These are phyloP conservation scores for Albifimbria verrucaria DNA, from an alignment of 2,329 filamentous ascomycete species.

Conservation along the genomic window DNA sequence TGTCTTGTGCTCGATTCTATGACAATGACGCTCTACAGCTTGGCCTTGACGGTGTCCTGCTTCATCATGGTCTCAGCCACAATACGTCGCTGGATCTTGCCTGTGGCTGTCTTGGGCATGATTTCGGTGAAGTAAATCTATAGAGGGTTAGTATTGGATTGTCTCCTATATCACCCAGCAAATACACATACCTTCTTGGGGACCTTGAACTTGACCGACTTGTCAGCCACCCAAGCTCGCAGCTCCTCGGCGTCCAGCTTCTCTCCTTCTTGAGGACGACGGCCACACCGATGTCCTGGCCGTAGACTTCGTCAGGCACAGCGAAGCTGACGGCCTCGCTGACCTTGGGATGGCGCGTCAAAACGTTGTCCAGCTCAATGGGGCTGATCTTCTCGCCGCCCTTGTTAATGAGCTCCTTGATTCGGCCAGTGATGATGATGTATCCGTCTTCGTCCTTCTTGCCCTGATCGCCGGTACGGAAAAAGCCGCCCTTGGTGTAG, in stretches of 20 bases:
- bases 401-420: slow-evolving; percentile 92
- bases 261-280: slow-evolving; percentile 66
- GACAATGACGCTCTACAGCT: slow-evolving; percentile 39
- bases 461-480: slow-evolving; percentile 85
- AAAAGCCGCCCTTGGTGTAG: slow-evolving; percentile 74
- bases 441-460: slow-evolving; percentile 78
- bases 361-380: slow-evolving; percentile 81
- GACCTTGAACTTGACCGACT: slow-evolving; percentile 79
- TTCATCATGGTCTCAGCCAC: slow-evolving; percentile 85
- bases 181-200: slow-evolving; percentile 74
- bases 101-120: slow-evolving; percentile 91
- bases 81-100: slow-evolving; percentile 81
- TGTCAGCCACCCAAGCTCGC: slow-evolving; percentile 65
- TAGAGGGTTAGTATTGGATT: slow-evolving; percentile 9
- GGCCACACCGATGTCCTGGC: slow-evolving; percentile 76
- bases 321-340: slow-evolving; percentile 81
- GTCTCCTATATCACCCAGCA: too few species aligned
- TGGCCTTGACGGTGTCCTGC: slow-evolving; percentile 54
- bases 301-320: slow-evolving; percentile 77
- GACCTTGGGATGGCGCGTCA: slow-evolving; percentile 69
- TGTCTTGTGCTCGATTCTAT: too few species aligned
- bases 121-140: slow-evolving; percentile 76
- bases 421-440: slow-evolving; percentile 81
- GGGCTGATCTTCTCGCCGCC: slow-evolving; percentile 87
- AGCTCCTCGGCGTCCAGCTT: slow-evolving; percentile 57